Conservation (phyloP, 768 basidiomycete genomes). For the Kwoniella sp. region DNA sequence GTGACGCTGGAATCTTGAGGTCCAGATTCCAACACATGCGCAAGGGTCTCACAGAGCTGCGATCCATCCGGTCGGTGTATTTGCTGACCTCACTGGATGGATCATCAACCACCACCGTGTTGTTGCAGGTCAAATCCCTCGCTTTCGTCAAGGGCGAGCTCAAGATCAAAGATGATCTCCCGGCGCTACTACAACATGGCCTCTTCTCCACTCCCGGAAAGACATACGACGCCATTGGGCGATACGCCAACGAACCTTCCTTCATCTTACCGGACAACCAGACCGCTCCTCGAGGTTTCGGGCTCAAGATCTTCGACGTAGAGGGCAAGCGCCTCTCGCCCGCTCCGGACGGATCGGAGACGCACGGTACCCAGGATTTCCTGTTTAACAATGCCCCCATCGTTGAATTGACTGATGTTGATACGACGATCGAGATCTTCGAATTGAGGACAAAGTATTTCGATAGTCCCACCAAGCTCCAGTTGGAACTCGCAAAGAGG, state of each 20-base stretch:
- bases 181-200: conserved; percentile 28
- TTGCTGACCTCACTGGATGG: not conserved
- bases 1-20: too few species aligned
- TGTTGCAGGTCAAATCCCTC: conserved; percentile 29
- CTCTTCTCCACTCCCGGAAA: conserved; percentile 23
- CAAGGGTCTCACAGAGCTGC: too few species aligned
- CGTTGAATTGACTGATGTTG: conserved; percentile 32
- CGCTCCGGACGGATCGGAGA: conserved; percentile 15
- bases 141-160: conserved; percentile 33
- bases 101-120: not conserved
- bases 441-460: conserved; percentile 34
- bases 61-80: too few species aligned
- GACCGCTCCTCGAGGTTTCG: conserved; percentile 29
- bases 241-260: conserved; percentile 38
- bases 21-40: too few species aligned
- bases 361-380: conserved; percentile 29
- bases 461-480: conserved; percentile 28
- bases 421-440: conserved; percentile 39
- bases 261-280: conserved; percentile 34
- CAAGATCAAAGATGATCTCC: conserved; percentile 23
- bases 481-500: conserved; percentile 26
- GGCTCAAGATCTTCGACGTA: conserved; percentile 32
- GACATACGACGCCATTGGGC: conserved; percentile 18
- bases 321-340: conserved; percentile 25
- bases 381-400: conserved; percentile 38